These are phyloP conservation scores for Styphnolobium japonicum DNA, from an alignment of 306 rosid species.

Conservation along the genomic window DNA sequence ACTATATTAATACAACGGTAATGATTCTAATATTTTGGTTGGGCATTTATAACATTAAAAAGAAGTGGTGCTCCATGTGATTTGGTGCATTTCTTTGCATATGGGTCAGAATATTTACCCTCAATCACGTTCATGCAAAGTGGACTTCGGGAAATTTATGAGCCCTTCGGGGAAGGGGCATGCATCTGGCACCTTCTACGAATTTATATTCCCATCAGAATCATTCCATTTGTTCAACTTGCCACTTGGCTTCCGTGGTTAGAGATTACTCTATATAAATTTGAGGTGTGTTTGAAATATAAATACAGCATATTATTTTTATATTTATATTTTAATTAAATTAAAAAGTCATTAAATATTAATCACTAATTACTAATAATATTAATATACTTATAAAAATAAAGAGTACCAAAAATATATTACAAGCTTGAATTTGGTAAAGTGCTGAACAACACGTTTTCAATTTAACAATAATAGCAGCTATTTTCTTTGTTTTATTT, in stretches of 20 bases:
- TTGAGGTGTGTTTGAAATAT: not conserved
- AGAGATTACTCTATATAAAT: not conserved
- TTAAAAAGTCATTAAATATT: too few species aligned
- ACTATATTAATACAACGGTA: not conserved
- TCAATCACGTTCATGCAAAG: constrained; percentile 16
- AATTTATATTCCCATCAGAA: not conserved
- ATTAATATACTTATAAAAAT: too few species aligned
- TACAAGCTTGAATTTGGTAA: too few species aligned
- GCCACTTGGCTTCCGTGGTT: not conserved
- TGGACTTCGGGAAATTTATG: not conserved
- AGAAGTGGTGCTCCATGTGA: constrained; percentile 21
- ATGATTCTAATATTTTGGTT: not conserved
- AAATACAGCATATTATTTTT: too few species aligned
- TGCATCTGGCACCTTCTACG: not conserved
- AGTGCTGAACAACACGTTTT: too few species aligned
- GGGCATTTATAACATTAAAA: constrained; percentile 6
- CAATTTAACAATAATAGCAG: too few species aligned
- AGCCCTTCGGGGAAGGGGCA: not conserved
- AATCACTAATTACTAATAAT: too few species aligned
- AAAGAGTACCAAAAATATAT: too few species aligned
- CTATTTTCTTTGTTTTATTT: too few species aligned
- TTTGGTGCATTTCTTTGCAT: constrained; percentile 25
- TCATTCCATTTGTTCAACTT: not conserved
- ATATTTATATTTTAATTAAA: too few species aligned
- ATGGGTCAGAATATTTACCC: not conserved